Percentiles rank a stretch among this genome's conserved stretches.
These are phyloP conservation scores for Phanerodontia chrysosporium DNA, from an alignment of 768 basidiomycete species.

Conservation along the genomic window DNA sequence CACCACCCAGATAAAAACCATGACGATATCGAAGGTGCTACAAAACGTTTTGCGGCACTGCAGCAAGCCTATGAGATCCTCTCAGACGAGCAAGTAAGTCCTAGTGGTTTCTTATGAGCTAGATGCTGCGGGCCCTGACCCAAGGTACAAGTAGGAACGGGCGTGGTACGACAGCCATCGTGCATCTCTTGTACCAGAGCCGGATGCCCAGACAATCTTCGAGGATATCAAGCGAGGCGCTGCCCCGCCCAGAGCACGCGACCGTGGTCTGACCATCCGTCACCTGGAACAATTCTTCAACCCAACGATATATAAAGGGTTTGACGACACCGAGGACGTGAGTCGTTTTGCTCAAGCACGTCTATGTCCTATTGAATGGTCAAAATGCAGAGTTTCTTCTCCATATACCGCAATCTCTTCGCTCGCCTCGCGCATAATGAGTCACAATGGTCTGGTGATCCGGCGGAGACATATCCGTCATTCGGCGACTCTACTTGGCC, in stretches of 20 bases:
- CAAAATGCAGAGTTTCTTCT: conserved; percentile 73
- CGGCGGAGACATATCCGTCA: conserved; percentile 53
- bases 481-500: conserved; percentile 80
- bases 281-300: conserved; percentile 88
- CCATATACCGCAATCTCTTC: conserved; percentile 86
- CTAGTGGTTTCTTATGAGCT: not conserved
- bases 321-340: conserved; percentile 62
- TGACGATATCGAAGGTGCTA: conserved; percentile 79
- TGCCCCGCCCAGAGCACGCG: conserved; percentile 48
- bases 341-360: conserved; percentile 21
- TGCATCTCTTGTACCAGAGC: conserved; percentile 71
- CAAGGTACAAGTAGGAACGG: conserved; percentile 70
- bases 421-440: conserved; percentile 81
- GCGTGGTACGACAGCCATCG: conserved; percentile 98
- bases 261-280: conserved; percentile 73
- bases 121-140: not conserved
- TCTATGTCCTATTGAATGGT: not conserved
- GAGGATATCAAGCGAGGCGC: conserved; percentile 78
- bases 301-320: conserved; percentile 57
- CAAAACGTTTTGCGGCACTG: conserved; percentile 77
- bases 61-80: conserved; percentile 98
- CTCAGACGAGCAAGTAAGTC: conserved; percentile 87
- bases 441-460: conserved; percentile 35
- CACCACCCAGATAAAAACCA: conserved; percentile 90
- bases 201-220: conserved; percentile 81